Base-by-base conservation (phyloP, 2,329 filamentous ascomycete genomes). In the Trichoderma sp. region DNA sequence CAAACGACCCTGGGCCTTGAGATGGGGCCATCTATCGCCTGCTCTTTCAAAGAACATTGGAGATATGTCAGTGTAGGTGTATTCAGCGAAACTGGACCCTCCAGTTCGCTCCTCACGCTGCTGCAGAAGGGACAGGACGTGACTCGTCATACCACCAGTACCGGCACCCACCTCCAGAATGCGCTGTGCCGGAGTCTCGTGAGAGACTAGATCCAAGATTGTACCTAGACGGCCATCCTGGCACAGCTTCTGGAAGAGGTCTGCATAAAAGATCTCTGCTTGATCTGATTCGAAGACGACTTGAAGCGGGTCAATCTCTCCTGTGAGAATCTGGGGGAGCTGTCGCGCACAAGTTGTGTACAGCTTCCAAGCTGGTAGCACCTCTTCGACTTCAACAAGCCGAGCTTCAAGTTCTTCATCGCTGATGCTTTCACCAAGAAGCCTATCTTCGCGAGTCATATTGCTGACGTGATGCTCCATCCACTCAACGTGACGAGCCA, bases 141-240 rank as follows among this genome's bases (percentile, higher is more conserved):
- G 73, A 3, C 58, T 56, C 1, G 80, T 82, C 61, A 78, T 75
- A 6, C 77, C 76, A 3, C 81, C 80, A 0, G 78, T 83, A 0
- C 80, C 80, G 16, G 78, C 79, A 14, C 81, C 81, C 27, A 83
- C 74, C 65, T 83, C 81, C 1, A 83, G 74, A 35, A 83, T 77
- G 1, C 77, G 74, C 11, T 81, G 72, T 2, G 69, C 72, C 0
- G 81, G 78, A 29, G 76, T 78, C 58, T 80, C 76, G 68, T 82
- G 77, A 0, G 75, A 8, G 7, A n/a, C 35, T 5, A 73, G 33
- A 1, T 72, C 71, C 1, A 67, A 37, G 33, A 70, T 5, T 3
- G 33, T 24, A 4, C 35, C 13, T 1, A 70, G 37, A 1, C 56
- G 68, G 3, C 37, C 47, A 31, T 68, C 68, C 19, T 63, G 55